Evolutionary conservation across 768 basidiomycete species (phyloP).

Genomic region (Pholiota conissans): DNA sequence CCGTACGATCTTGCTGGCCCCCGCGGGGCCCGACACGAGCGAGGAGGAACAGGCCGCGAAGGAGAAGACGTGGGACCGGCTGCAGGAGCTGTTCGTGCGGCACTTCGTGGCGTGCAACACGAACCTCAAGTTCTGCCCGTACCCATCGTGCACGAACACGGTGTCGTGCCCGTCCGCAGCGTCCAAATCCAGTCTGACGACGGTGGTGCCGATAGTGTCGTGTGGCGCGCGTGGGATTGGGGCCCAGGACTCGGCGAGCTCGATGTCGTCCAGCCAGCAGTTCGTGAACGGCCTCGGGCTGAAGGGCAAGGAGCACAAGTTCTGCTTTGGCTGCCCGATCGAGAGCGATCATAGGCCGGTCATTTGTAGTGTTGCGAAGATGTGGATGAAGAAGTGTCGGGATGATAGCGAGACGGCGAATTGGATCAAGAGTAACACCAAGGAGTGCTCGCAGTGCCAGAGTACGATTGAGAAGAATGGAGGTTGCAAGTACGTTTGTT

Average conservation of each 20-base stretch:
- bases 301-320: slow-evolving; percentile 61
- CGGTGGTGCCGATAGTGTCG: slow-evolving; percentile 84
- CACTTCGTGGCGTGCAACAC: slow-evolving; percentile 87
- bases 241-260: slow-evolving; percentile 22
- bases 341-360: slow-evolving; percentile 92
- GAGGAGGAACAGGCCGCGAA: slow-evolving; percentile 41
- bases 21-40: slow-evolving; percentile 14
- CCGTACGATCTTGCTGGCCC: slow-evolving; percentile 46
- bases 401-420: slow-evolving; percentile 99
- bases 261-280: slow-evolving; percentile 33
- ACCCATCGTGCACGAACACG: slow-evolving; percentile 92
- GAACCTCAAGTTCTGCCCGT: slow-evolving; percentile 92
- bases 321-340: slow-evolving; percentile 94
- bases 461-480: slow-evolving; percentile 99
- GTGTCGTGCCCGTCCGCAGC: slow-evolving; percentile 86
- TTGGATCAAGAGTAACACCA: slow-evolving; percentile 99
- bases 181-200: slow-evolving; percentile 68
- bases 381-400: slow-evolving; percentile 96
- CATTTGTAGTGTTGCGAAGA: slow-evolving; percentile 81
- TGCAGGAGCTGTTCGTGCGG: slow-evolving; percentile 84
- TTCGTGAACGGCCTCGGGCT: slow-evolving; percentile 21
- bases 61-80: slow-evolving; percentile 56
- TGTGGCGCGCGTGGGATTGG: slow-evolving; percentile 68
- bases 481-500: slow-evolving; percentile 90
- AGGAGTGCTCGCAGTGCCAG: slow-evolving; percentile 94